Base-by-base conservation (phyloP, 306 rosid species). In the Luffa aegyptiaca region DNA sequence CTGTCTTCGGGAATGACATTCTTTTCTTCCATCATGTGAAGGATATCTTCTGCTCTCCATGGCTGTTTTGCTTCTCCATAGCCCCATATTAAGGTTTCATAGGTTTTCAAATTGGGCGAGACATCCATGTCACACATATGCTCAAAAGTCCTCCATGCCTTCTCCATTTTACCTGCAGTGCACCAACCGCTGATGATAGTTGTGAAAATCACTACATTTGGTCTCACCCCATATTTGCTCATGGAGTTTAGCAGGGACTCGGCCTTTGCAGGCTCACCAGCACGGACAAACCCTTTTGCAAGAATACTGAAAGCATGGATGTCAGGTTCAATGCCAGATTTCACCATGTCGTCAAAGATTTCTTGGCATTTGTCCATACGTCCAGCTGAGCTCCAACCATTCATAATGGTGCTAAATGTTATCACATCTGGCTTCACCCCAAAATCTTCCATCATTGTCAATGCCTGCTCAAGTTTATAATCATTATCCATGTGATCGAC, bases 131-230 rank as follows among this genome's bases (percentile, higher is more conserved):
- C 81, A 45, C 87, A 80, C 98, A 95, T 92, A 84, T 77, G 90
- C 68, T 88, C 90, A 10, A 56, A 87, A 79, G 87, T 64, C 52
- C 82, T 84, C 84, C 80, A 35, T 46, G 98, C 98, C 1, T 82
- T 89, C 59, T 88, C 97, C 98, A 92, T 92, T 88, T 85, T 88
- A 16, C 97, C 95, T 1, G 92, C 86, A 0, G 84, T 85, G 86
- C 97, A 95, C 97, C 97, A 95, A 39, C 98, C 98, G 21, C 97
- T 92, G 9, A 95, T 91, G 81, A 95, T 87, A 85, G 97, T 95
- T 8, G 98, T 95, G 92, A 91, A 95, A 86, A 95, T 91, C 57
- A 95, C 98, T 5, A 95, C 98, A 82, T 92, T 92, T 39, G 97
- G 92, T 36, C 79, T 89, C 75, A 92, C 90, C 20, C 91, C 85